Base-by-base conservation (phyloP, 129 eudicot species). In the sunflower (Helianthus annuus) region DNA sequence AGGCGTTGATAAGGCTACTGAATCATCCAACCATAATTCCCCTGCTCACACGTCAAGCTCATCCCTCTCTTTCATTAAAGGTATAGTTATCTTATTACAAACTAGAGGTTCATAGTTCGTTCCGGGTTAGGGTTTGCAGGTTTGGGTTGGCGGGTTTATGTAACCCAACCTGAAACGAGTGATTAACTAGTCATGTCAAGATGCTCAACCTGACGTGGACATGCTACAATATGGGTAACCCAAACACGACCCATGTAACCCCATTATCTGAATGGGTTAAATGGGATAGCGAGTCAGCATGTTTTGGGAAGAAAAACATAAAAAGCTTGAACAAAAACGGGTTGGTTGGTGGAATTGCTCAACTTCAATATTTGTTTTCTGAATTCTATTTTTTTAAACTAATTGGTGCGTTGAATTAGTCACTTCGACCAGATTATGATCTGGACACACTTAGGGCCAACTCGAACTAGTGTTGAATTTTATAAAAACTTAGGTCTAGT, bases 61-160 rank as follows among this genome's bases (percentile, higher is more conserved):
- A 1, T 87, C 97, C 8, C 85, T 87, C 56, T 89, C 98, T 66
- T 93, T 93, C 78, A 87, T 93, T n/a, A 93, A 84, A 89, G 98
- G 98, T 93, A 73, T 70, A 52, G 9, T 78, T 68, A 59, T 72
- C 36, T 68, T 69, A 4, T 68, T 72, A 4, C 4, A 59, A 10
- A 60, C 57, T 46, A 49, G 74, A 22, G 64, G 5, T 19, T 59
- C 1, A 42, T 38, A 27, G 64, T 59, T 59, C 16, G 42, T 27
- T 56, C 27, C 4, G 15, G 39, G 38, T 57, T 24, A 0, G 15
- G 63, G 39, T 22, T 57, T 27, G 64, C 40, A 58, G 64, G 64
- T 10, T 58, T 58, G 40, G 64, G 42, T 59, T 58, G 40, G 9
- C 40, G 4, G 64, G 64, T 27, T 58, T 16, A 11, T 59, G 22